phyloP scores from a whole-genome alignment of 1,284 basidiomycete genomes.

The Puccinia novopanici region DNA sequence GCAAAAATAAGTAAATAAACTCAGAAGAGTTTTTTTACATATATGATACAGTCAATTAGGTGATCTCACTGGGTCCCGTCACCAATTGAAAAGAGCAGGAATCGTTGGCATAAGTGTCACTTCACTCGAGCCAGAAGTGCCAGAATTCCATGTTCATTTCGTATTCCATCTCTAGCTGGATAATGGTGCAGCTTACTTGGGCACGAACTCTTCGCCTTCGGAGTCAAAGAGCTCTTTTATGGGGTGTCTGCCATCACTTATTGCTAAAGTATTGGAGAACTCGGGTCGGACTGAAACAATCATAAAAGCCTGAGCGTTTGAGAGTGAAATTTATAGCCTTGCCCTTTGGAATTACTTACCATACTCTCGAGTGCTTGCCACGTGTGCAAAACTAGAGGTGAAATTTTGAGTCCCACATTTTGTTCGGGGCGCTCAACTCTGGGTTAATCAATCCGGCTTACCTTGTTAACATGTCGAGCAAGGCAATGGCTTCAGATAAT shows the following conservation, averaged over 20 bases:
- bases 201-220: slow-evolving; percentile 36
- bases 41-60: neutral
- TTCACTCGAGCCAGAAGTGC: neutral
- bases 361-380: slow-evolving; percentile 67
- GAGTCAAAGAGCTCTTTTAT: slow-evolving; percentile 41
- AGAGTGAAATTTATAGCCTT: neutral
- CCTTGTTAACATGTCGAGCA: slow-evolving; percentile 80
- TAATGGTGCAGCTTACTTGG: slow-evolving; percentile 27
- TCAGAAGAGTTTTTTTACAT: neutral
- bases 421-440: neutral
- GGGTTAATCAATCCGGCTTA: slow-evolving; percentile 13
- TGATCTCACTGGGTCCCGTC: slow-evolving; percentile 39
- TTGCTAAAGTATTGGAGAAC: slow-evolving; percentile 78
- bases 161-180: neutral
- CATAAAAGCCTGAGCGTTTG: neutral
- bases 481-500: slow-evolving; percentile 65
- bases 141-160: neutral
- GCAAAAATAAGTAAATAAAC: neutral
- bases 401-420: neutral
- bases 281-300: slow-evolving; percentile 72
- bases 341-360: slow-evolving; percentile 54
- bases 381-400: slow-evolving; percentile 68
- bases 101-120: slow-evolving; percentile 77
- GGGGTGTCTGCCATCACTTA: slow-evolving; percentile 81
- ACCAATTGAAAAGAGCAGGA: slow-evolving; percentile 72